Evolutionary conservation across 2,329 filamentous ascomycete species (phyloP).

Genomic region (Beauveria medogensis): DNA sequence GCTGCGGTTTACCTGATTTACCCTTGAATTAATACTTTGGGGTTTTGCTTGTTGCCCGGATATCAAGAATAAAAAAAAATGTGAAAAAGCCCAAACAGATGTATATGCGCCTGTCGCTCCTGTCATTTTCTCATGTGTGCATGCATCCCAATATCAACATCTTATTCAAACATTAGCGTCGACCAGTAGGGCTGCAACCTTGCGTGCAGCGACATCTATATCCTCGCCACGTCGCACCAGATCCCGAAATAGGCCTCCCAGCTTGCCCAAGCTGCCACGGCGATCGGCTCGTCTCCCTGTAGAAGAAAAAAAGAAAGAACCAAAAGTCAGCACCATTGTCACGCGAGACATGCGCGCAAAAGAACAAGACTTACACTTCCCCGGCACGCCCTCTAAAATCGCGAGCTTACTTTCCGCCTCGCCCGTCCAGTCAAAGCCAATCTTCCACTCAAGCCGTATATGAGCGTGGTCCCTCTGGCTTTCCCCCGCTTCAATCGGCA

Average conservation of each 20-base stretch:
- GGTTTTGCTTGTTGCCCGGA: background rate
- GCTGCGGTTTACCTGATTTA: background rate
- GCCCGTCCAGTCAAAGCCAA: constrained; percentile 64
- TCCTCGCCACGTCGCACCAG: constrained; percentile 48
- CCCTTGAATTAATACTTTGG: background rate
- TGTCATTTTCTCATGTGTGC: constrained; percentile 4
- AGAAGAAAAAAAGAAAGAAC: background rate
- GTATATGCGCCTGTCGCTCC: constrained; percentile 1
- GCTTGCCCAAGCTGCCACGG: constrained; percentile 44
- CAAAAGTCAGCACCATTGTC: constrained; percentile 7
- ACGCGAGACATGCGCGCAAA: background rate
- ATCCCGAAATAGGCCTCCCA: constrained; percentile 53
- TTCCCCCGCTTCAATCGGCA: constrained; percentile 29
- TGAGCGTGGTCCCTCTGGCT: constrained; percentile 29
- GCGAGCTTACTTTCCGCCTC: constrained; percentile 54
- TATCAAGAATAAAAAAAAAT: background rate
- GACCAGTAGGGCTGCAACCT: constrained; percentile 51
- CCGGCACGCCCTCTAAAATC: constrained; percentile 48
- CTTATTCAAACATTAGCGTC: background rate
- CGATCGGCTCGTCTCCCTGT: constrained; percentile 55
- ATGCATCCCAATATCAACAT: constrained; percentile 1
- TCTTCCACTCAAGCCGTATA: constrained; percentile 53
- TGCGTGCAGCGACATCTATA: constrained; percentile 48
- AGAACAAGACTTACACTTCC: constrained; percentile 47
- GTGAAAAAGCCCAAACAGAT: constrained; percentile 16